A percentile compares a stretch with the other conserved stretches of the same genome.
Conservation (phyloP, 352 stramenopile species). For the Phytophthora pisi region DNA sequence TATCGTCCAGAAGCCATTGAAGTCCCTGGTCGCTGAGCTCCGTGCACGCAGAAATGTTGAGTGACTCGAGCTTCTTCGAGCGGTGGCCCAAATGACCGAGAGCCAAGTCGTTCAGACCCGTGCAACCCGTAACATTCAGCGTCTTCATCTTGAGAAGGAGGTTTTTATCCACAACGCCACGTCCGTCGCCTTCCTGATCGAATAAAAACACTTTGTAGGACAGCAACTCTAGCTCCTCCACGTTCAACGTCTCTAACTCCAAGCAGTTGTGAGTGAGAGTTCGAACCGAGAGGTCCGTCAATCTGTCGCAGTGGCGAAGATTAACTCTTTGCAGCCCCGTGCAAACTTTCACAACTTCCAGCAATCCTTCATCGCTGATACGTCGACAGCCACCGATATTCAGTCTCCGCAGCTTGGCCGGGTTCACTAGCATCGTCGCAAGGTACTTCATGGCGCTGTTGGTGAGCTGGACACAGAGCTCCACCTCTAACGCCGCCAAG, state of each 20-base stretch:
- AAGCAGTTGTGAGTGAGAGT: slow-evolving; percentile 86
- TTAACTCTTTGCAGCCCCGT: slow-evolving; percentile 75
- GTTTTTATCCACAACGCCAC: slow-evolving; percentile 79
- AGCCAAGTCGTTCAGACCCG: slow-evolving; percentile 69
- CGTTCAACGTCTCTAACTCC: slow-evolving; percentile 73
- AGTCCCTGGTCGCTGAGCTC: slow-evolving; percentile 75
- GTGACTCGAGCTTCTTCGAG: slow-evolving; percentile 48
- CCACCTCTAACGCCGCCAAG: slow-evolving; percentile 54
- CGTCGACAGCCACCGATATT: slow-evolving; percentile 83
- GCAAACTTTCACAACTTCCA: slow-evolving; percentile 67
- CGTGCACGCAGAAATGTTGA: slow-evolving; percentile 64
- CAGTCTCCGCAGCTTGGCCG: slow-evolving; percentile 60
- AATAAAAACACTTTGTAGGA: slow-evolving; percentile 86
- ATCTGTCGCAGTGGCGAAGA: slow-evolving; percentile 76
- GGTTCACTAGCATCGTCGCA: slow-evolving; percentile 43
- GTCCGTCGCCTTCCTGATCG: slow-evolving; percentile 83
- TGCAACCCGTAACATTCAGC: slow-evolving; percentile 77
- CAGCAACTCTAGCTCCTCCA: slow-evolving; percentile 81
- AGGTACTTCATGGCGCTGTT: slow-evolving; percentile 67
- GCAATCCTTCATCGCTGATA: slow-evolving; percentile 78
- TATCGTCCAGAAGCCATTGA: slow-evolving; percentile 61
- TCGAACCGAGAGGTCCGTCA: slow-evolving; percentile 79
- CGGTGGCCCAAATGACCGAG: slow-evolving; percentile 74
- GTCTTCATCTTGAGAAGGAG: slow-evolving; percentile 64
- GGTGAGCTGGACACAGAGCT: slow-evolving; percentile 68